Percentiles rank a stretch among this genome's conserved stretches.
These are phyloP conservation scores for Trichothecium roseum DNA, from an alignment of 2,329 filamentous ascomycete species.

Conservation along the genomic window DNA sequence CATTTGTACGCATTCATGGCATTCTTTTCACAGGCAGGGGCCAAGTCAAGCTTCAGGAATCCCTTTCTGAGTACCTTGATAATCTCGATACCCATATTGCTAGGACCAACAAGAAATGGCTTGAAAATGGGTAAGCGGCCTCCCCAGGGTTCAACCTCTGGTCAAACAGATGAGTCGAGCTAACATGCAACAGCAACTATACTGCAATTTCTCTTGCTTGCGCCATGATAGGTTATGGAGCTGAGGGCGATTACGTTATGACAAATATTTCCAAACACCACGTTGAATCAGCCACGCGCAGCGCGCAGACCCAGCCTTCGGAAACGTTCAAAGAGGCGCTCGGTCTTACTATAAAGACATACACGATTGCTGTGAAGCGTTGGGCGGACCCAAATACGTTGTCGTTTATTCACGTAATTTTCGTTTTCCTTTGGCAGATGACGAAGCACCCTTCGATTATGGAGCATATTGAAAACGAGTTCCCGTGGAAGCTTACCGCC, in stretches of 20 bases:
- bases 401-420: slow-evolving; percentile 50
- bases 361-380: slow-evolving; percentile 36
- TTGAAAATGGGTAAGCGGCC: slow-evolving; percentile 33
- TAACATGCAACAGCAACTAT: slow-evolving; percentile 16
- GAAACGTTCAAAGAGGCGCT: slow-evolving; percentile 24
- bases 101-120: slow-evolving; percentile 38
- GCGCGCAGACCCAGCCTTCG: slow-evolving; percentile 11
- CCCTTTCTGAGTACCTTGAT: slow-evolving; percentile 37
- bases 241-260: slow-evolving; percentile 35
- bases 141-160: too few relatives aligned
- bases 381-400: slow-evolving; percentile 48
- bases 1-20: slow-evolving; percentile 54
- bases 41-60: slow-evolving; percentile 32
- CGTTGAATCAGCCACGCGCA: slow-evolving; percentile 10
- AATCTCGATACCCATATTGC: slow-evolving; percentile 48
- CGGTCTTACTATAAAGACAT: slow-evolving; percentile 30
- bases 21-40: slow-evolving; percentile 48
- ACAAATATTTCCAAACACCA: slow-evolving; percentile 21
- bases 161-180: background rate
- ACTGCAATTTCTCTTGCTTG: slow-evolving; percentile 20
- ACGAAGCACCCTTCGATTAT: slow-evolving; percentile 29
- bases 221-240: slow-evolving; percentile 21
- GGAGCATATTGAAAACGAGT: slow-evolving; percentile 27
- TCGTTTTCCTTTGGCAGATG: slow-evolving; percentile 47
- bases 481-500: slow-evolving; percentile 41